Conservation (phyloP, 2,329 filamentous ascomycete species). For the Colletotrichum falcatum region DNA sequence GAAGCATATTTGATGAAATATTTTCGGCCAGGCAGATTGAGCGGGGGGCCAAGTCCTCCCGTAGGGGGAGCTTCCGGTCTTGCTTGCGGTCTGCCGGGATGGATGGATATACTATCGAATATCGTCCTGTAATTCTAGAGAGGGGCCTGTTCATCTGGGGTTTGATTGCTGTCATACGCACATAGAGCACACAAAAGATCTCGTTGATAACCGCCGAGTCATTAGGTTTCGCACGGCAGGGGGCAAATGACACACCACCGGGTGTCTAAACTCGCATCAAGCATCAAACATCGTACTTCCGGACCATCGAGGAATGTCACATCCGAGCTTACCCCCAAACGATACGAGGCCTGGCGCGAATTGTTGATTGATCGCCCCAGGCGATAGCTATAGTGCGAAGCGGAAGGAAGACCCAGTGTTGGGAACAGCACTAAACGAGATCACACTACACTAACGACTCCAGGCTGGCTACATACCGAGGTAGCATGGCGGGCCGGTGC, state of each 20-base stretch:
- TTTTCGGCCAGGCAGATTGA: background rate
- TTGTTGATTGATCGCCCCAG: background rate
- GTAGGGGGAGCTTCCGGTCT: too few relatives aligned
- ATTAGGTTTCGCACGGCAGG: background rate
- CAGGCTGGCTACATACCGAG: too few relatives aligned
- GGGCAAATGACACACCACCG: too few relatives aligned
- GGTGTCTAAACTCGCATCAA: background rate
- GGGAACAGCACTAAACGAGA: background rate
- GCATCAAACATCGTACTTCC: background rate
- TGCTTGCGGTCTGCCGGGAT: too few relatives aligned
- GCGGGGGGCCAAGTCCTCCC: too few relatives aligned
- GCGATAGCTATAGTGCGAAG: background rate
- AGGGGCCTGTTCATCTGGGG: background rate
- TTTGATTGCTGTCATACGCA: background rate
- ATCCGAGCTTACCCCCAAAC: background rate
- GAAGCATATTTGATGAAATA: background rate
- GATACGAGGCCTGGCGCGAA: background rate
- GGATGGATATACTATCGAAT: too few relatives aligned
- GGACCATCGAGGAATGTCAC: background rate
- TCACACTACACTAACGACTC: too few relatives aligned
- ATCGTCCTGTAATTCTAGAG: background rate
- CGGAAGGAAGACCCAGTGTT: too few relatives aligned
- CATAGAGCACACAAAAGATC: background rate
- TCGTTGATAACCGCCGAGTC: background rate
- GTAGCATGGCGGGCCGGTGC: slow-evolving; percentile 12